These are phyloP conservation scores for Talaromyces thailandensis DNA, from an alignment of 495 filamentous ascomycete species.

Conservation along the genomic window DNA sequence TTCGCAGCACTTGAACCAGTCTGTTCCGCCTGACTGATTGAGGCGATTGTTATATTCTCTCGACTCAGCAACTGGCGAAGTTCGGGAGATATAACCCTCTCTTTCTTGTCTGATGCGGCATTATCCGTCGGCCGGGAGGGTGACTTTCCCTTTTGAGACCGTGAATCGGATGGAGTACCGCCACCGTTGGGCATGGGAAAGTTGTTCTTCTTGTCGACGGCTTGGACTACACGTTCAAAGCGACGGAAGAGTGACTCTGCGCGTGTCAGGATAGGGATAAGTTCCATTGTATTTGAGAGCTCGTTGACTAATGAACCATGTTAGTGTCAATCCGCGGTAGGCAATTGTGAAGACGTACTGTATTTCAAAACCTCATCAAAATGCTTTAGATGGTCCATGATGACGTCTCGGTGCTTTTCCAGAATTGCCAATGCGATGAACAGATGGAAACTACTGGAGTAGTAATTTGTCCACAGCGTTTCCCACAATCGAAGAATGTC, in stretches of 20 bases:
- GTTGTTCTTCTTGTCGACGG: constrained; percentile 75
- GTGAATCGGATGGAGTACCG: constrained; percentile 13
- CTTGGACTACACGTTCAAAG: constrained; percentile 79
- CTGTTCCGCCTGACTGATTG: not conserved
- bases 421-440: constrained; percentile 90
- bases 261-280: constrained; percentile 71
- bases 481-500: constrained; percentile 90
- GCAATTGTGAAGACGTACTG: constrained; percentile 40
- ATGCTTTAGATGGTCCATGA: constrained; percentile 87
- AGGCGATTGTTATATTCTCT: constrained; percentile 35
- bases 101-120: constrained; percentile 6
- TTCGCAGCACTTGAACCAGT: not conserved
- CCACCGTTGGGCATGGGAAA: constrained; percentile 54
- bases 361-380: constrained; percentile 99
- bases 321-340: not conserved
- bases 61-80: constrained; percentile 65
- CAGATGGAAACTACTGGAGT: constrained; percentile 81
- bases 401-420: constrained; percentile 90
- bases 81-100: constrained; percentile 71
- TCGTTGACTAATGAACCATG: constrained; percentile 64
- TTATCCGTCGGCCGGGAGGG: not conserved
- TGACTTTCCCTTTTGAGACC: constrained; percentile 8
- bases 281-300: constrained; percentile 83
- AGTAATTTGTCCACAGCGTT: constrained; percentile 85
- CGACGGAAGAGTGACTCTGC: constrained; percentile 83